A percentile compares a stretch with the other conserved stretches of the same genome.
These are phyloP conservation scores for Phytophthora citricola DNA, from an alignment of 352 stramenopile species.

Conservation along the genomic window DNA sequence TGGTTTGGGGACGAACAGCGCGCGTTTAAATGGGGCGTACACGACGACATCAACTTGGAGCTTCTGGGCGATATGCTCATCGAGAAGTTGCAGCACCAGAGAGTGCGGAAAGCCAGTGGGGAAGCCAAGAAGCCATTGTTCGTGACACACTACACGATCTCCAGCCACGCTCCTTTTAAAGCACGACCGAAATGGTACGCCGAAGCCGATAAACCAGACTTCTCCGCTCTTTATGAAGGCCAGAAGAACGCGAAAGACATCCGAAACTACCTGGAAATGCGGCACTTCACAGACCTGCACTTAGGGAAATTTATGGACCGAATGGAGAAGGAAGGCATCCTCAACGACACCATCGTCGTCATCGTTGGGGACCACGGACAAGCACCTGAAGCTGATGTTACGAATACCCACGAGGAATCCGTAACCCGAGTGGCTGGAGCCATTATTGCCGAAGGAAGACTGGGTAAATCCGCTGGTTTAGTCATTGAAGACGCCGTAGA, in stretches of 20 bases:
- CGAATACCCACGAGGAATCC: conserved; percentile 52
- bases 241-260: conserved; percentile 40
- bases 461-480: conserved; percentile 42
- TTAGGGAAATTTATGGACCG: conserved; percentile 60
- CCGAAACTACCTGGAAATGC: conserved; percentile 64
- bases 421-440: conserved; percentile 47
- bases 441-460: conserved; percentile 54
- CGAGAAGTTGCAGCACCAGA: conserved; percentile 44
- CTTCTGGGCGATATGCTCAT: conserved; percentile 52
- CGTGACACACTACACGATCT: conserved; percentile 70
- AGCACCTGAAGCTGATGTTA: conserved; percentile 46
- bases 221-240: conserved; percentile 54
- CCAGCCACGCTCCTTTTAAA: conserved; percentile 47
- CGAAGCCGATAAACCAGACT: conserved; percentile 48
- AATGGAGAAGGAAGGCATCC: conserved; percentile 46
- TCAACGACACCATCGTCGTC: conserved; percentile 69
- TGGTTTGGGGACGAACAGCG: conserved; percentile 31
- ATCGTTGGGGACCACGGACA: conserved; percentile 65
- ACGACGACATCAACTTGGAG: conserved; percentile 54
- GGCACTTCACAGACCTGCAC: conserved; percentile 58
- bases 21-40: conserved; percentile 47
- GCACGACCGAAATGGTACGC: conserved; percentile 49
- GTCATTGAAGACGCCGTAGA: conserved; percentile 51
- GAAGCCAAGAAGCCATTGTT: conserved; percentile 49
- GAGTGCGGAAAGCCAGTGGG: conserved; percentile 6